Base-by-base conservation (phyloP, 306 rosid genomes). In the Fragaria vesca region DNA sequence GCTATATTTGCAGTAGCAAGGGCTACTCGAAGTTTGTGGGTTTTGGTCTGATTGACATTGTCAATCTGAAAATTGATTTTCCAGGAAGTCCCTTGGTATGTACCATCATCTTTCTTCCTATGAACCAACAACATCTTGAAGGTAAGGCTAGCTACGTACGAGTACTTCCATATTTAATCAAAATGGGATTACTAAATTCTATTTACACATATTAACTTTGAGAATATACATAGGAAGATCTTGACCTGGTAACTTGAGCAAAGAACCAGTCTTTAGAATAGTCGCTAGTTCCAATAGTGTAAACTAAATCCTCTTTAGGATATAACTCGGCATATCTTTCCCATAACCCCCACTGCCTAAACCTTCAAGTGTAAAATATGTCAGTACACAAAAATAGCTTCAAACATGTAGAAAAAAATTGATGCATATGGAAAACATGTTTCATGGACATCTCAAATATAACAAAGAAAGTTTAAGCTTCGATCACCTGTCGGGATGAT, bases 291-390 rank as follows among this genome's bases (percentile, higher is more conserved):
- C 92, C 98, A 42, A 94, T 73, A 1, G 89, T 92, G 93, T 87
- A 94, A 69, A 87, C 73, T 85, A 92, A 83, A 81, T 94, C 98
- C 26, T 54, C 80, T 2, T 86, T 81, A 32, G 97, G 95, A 87
- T 89, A 92, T 76, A 92, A 69, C 15, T 94, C 97, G 72, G 97
- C 90, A 83, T 90, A 92, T 86, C 95, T 92, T 83, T 94, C 95
- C 98, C 98, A 94, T 72, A 92, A 65, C 30, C 97, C 98, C 79
- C 92, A 92, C 78, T 94, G 98, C 76, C 98, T 90, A 79, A 85
- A 94, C 86, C 98, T 92, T 87, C 30, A 65, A 76, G 40, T 78
- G 43, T n/a, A 34, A 5, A 6, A 20, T 6, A 30, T 72, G 75
- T 18, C 65, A 24, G 12, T 4, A 21, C 30, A 9, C 12, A 21